A percentile compares a stretch with the other conserved stretches of the same genome.
These are phyloP conservation scores for Stephania japonica DNA, from an alignment of 164 flowering plant species.

Conservation along the genomic window DNA sequence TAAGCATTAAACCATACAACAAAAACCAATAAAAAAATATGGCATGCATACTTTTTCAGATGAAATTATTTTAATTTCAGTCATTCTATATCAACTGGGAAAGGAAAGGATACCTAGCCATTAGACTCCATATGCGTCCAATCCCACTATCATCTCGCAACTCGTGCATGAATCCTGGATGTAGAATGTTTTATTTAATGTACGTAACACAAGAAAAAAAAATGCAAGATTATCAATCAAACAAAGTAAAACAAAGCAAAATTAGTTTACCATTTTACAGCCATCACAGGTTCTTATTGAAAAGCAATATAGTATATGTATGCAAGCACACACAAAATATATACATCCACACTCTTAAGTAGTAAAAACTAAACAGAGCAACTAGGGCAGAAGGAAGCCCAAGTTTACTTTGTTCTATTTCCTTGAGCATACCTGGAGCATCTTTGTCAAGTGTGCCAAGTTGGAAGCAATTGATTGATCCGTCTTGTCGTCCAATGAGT, in stretches of 20 bases:
- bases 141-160: constrained; percentile 74
- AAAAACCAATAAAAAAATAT: background rate
- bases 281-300: background rate
- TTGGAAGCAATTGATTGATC: constrained; percentile 51
- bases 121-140: constrained; percentile 75
- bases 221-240: background rate
- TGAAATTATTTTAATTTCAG: background rate
- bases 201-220: background rate
- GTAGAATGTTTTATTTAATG: background rate
- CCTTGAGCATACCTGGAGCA: constrained; percentile 40
- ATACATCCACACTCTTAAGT: background rate
- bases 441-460: constrained; percentile 44
- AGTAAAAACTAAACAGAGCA: too few relatives aligned
- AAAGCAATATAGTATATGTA: background rate
- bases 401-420: too few relatives aligned
- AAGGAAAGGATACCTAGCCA: constrained; percentile 50
- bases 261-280: background rate
- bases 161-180: constrained; percentile 55
- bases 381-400: too few relatives aligned
- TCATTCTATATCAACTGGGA: background rate
- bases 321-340: background rate
- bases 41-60: background rate
- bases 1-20: too few relatives aligned
- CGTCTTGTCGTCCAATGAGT: constrained; percentile 59
- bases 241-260: background rate